Conservation (phyloP, 805 yeast genomes). For the Scheffersomyces lignosus region DNA sequence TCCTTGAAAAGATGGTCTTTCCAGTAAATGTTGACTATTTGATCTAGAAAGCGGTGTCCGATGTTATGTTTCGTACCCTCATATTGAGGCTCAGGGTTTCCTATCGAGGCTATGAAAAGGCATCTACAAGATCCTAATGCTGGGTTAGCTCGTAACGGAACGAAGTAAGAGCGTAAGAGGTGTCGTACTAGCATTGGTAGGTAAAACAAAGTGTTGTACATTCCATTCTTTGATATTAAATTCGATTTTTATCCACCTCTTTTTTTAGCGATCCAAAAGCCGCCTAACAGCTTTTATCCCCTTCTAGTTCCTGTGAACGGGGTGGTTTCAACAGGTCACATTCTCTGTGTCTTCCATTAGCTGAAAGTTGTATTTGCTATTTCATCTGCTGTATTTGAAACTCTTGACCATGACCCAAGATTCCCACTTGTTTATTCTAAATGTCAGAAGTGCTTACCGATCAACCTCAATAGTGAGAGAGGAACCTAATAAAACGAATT, state of each 20-base stretch:
- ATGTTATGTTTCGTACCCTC: slow-evolving; percentile 72
- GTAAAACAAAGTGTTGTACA: background rate
- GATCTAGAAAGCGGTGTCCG: slow-evolving; percentile 59
- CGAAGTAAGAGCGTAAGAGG: slow-evolving; percentile 5
- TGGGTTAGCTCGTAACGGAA: slow-evolving; percentile 4
- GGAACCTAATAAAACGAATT: too few relatives aligned
- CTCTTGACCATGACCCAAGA: too few relatives aligned
- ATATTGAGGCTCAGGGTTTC: slow-evolving; percentile 72
- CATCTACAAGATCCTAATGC: slow-evolving; percentile 9
- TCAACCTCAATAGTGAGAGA: too few relatives aligned
- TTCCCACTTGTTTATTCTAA: too few relatives aligned
- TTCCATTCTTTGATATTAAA: background rate
- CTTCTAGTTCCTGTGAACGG: background rate
- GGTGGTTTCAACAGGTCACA: slow-evolving; percentile 1
- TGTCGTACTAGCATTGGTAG: slow-evolving; percentile 8
- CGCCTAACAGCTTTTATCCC: background rate
- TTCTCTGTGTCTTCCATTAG: too few relatives aligned
- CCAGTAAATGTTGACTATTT: slow-evolving; percentile 26
- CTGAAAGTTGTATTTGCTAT: too few relatives aligned
- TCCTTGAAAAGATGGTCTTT: slow-evolving; percentile 9
- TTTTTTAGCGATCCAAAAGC: slow-evolving; percentile 1
- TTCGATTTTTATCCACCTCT: slow-evolving; percentile 1
- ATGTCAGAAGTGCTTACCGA: too few relatives aligned
- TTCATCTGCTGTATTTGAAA: too few relatives aligned
- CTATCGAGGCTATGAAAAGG: slow-evolving; percentile 54